Percentiles rank a stretch among this genome's conserved stretches.
These are phyloP conservation scores for Solanum lycopersicoides DNA, from an alignment of 257 asterid species.

Conservation along the genomic window DNA sequence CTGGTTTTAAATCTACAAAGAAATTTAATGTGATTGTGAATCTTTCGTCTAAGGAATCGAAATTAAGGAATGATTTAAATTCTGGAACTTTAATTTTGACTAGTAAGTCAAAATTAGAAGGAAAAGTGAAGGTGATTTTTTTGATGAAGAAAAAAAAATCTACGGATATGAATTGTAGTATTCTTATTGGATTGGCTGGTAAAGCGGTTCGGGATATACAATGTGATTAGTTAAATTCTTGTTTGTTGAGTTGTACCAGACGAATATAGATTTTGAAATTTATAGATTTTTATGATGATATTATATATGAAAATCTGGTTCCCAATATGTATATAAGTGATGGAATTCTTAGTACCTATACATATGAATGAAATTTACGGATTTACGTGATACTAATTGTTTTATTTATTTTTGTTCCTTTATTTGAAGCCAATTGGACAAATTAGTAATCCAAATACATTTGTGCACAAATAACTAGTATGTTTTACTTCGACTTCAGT, in stretches of 20 bases:
- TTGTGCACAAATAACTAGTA: background rate
- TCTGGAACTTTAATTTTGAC: constrained; percentile 17
- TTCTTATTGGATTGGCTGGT: constrained; percentile 1
- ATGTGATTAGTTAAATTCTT: background rate
- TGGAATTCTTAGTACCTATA: background rate
- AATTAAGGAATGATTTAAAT: constrained; percentile 6
- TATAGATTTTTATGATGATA: background rate
- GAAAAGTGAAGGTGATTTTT: constrained; percentile 24
- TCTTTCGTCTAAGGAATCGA: background rate
- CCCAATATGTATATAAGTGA: background rate
- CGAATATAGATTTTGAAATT: background rate
- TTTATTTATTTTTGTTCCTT: background rate
- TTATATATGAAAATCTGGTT: background rate
- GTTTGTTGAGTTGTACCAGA: background rate
- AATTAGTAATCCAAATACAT: background rate
- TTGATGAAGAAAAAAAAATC: constrained; percentile 31
- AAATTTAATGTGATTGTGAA: constrained; percentile 3
- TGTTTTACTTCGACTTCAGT: background rate
- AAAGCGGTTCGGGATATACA: constrained; percentile 6
- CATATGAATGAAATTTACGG: background rate
- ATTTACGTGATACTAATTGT: background rate
- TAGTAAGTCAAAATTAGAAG: constrained; percentile 16
- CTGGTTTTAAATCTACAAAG: constrained; percentile 13
- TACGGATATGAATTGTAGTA: constrained; percentile 22
- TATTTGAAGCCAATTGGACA: background rate